Evolutionary conservation across 306 rosid species (phyloP), one percentile per base, ranked within the genome.

Genomic region (Pueraria montana): DNA sequence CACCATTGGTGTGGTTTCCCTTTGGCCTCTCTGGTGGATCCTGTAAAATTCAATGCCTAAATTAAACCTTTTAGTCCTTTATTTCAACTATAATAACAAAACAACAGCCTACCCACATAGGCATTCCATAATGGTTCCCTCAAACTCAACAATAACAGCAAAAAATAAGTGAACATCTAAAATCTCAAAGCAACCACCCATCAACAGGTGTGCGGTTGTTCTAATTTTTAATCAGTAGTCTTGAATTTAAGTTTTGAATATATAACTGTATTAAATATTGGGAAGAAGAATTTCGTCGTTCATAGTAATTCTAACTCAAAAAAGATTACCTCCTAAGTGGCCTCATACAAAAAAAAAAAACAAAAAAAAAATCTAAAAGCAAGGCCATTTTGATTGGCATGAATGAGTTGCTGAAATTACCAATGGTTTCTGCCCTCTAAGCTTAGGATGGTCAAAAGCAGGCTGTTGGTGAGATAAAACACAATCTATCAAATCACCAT

Each of bases 401-500:
- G 46, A 65, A 18, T 14, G 43, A 18, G 30, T 52, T 12, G 7
- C 32, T 45, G 56, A 59, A 70, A 83, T 88, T 93, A 95, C 99
- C 99, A 94, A 87, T 84, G 96, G 91, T 80, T 6, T 91, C 52
- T 89, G 87, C 20, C 96, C 95, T 88, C 69, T 88, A 6, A 94
- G 97, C 48, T 83, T 21, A 38, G 91, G 96, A 87, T 92, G 98
- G 76, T 96, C 97, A 89, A 96, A 96, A 78, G 99, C 97, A 63
- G 92, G 98, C 50, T 96, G 99, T 23, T 89, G 92, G 87, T 94
- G 93, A 82, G 97, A 82, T 53, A 81, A 61, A 68, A 96, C 93
- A 79, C 99, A 96, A 59, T 96, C 99, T 24, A 96, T 96, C 73
- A 92, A 76, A 90, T 96, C 99, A 16, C 99, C 99, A 86, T 96